Evolutionary conservation across 495 filamentous ascomycete genomes (phyloP).

Genomic region (Podospora comata): DNA sequence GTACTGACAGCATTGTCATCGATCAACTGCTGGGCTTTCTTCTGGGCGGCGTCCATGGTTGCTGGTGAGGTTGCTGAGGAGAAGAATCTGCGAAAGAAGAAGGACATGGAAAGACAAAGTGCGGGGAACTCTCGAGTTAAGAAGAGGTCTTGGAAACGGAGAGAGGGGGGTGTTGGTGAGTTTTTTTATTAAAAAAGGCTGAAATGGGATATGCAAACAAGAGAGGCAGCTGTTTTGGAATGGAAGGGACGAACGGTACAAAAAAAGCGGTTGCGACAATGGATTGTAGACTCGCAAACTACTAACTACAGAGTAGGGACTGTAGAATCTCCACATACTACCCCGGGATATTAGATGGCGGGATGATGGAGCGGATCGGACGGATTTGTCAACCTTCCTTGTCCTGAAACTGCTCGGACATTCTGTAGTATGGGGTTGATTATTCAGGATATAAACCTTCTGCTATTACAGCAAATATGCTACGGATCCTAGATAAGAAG

Average conservation of each 20-base stretch:
- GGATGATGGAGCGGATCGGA: background rate
- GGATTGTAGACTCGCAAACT: background rate
- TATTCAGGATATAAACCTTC: background rate
- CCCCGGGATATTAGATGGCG: background rate
- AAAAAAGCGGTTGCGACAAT: background rate
- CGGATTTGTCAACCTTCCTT: background rate
- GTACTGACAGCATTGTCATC: conserved; percentile 86
- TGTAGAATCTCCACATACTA: background rate
- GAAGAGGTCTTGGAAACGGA: conserved; percentile 18
- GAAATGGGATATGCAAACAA: background rate
- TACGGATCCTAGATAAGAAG: background rate
- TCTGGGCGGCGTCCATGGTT: conserved; percentile 80
- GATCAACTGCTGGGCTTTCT: conserved; percentile 82
- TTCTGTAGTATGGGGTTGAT: background rate
- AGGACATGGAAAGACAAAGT: conserved; percentile 56
- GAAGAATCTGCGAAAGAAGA: conserved; percentile 79
- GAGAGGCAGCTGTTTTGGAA: background rate
- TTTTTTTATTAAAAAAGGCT: background rate
- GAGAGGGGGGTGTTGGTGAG: conserved; percentile 5
- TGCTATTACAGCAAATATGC: background rate
- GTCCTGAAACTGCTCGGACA: background rate
- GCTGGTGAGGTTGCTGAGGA: conserved; percentile 57
- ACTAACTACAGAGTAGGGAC: no score
- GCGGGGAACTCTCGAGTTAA: conserved; percentile 14
- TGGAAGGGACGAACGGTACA: background rate